These are phyloP conservation scores for Hemileia vastatrix DNA, from an alignment of 1,284 basidiomycete species.

Conservation along the genomic window DNA sequence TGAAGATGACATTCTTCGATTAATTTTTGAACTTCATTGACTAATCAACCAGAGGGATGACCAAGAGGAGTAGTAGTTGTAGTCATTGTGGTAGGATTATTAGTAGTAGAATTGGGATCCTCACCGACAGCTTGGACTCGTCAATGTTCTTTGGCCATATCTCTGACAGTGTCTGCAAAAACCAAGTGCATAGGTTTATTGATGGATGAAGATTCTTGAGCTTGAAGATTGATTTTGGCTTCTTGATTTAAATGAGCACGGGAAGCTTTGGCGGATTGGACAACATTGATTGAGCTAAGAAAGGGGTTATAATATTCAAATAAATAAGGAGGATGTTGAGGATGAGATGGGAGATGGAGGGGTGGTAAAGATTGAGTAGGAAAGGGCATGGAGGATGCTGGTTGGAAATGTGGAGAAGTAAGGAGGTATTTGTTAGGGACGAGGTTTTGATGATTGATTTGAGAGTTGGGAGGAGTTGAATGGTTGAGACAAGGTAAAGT, in stretches of 20 bases:
- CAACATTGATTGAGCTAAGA: slow-evolving; percentile 48
- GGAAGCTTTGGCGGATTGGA: slow-evolving; percentile 49
- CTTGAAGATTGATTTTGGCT: slow-evolving; percentile 40
- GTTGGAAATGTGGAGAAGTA: too few species aligned
- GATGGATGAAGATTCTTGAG: not conserved
- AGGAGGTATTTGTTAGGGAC: too few species aligned
- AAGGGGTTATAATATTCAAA: slow-evolving; percentile 28
- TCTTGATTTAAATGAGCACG: slow-evolving; percentile 45
- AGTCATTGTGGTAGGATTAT: too few species aligned
- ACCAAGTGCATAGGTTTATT: too few species aligned
- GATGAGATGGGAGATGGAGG: slow-evolving; percentile 26
- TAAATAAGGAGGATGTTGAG: slow-evolving; percentile 45
- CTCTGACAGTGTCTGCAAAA: slow-evolving; percentile 5
- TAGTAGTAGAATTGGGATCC: too few species aligned
- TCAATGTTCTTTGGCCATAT: slow-evolving; percentile 15
- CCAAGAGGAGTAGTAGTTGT: too few species aligned
- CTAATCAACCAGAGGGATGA: not conserved
- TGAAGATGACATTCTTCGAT: slow-evolving; percentile 5
- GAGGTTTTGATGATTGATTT: too few species aligned
- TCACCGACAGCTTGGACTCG: too few species aligned
- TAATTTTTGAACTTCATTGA: slow-evolving; percentile 9
- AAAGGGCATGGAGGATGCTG: slow-evolving; percentile 43
- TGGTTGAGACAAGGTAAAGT: too few species aligned
- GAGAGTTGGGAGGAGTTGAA: too few species aligned
- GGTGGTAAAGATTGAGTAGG: too few species aligned